Base-by-base conservation (phyloP, 2,329 filamentous ascomycete species). In the Ramichloridium luteum region DNA sequence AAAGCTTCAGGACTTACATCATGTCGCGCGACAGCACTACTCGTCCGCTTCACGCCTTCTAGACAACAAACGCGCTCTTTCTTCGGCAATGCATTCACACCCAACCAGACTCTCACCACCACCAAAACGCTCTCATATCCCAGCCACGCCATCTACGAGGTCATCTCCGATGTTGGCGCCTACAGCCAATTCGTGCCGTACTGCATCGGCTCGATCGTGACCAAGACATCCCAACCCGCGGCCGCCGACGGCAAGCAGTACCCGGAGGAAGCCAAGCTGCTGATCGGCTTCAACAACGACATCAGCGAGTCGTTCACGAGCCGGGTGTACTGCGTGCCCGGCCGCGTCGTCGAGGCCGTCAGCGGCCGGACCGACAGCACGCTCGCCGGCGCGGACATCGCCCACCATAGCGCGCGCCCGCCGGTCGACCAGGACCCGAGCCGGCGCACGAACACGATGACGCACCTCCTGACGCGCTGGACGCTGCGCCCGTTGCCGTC, bases 181-280 rank as follows among this genome's bases (percentile, higher is more conserved):
- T 98, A 98, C 70, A 65, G 70, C 22, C 56, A 65, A 43, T 98
- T 96, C 66, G 73, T 98, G n/a, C 90, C 90, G 8, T 94, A 92
- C 69, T 93, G 88, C 61, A 70, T 73, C 26, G 66, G 65, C 27
- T 86, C 81, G 22, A 70, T 67, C 38, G 84, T 96, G 25, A 93
- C 84, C 2, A 65, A 68, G 36, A 84, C 79, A 70, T 78, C 81
- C 5, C 32, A 54, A 9, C 64, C 72, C 6, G 38, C 59, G 37
- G 4, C 37, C 27, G n/a, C 8, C 8, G 48, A 64, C 31, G 59
- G 60, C 16, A 65, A 64, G 25, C 60, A 58, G 26, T 81, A 72
- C 66, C 90, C 90, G 0, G 69, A 75, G 16, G 70, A 77, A 40
- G 90, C 83, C 10, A 77, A 80, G 49, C 65, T 98, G 9, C 79